Conservation (phyloP, 106 monocot genomes). For the Chionographis japonica region DNA sequence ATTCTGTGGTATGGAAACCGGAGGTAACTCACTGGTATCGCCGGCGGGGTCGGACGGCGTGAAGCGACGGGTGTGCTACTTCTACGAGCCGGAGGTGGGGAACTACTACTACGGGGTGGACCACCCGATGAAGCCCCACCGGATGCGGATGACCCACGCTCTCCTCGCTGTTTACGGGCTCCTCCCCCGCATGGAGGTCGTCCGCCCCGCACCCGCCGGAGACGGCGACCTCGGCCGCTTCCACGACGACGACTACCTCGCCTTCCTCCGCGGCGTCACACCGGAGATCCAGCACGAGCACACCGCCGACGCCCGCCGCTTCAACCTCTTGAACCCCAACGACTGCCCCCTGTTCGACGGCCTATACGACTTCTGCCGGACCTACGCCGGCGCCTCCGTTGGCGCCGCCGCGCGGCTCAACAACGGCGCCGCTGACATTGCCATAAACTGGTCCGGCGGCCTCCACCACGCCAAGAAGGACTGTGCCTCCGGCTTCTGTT, state of each 20-base stretch:
- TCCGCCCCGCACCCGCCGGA: constrained; percentile 21
- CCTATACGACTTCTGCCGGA: constrained; percentile 31
- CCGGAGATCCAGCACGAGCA: neutral
- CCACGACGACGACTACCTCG: constrained; percentile 40
- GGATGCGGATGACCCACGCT: constrained; percentile 38
- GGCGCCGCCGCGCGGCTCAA: constrained; percentile 29
- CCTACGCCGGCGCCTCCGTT: constrained; percentile 36
- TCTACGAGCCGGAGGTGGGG: constrained; percentile 38
- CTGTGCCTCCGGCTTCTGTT: constrained; percentile 44
- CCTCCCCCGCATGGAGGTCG: constrained; percentile 21
- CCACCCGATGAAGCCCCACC: constrained; percentile 42
- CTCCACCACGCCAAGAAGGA: constrained; percentile 39
- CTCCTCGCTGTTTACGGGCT: constrained; percentile 33
- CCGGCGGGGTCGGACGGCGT: constrained; percentile 7
- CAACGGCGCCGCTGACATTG: constrained; percentile 22
- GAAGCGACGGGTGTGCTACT: constrained; percentile 38
- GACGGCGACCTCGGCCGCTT: constrained; percentile 30
- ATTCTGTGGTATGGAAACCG: constrained; percentile 12
- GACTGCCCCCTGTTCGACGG: constrained; percentile 38
- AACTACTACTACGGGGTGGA: constrained; percentile 43
- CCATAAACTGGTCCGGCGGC: constrained; percentile 52
- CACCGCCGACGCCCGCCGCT: neutral
- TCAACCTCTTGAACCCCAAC: constrained; percentile 9
- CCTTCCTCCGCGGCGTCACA: constrained; percentile 19
- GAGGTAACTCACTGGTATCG: constrained; percentile 22